Evolutionary conservation across 495 filamentous ascomycete genomes (phyloP), one percentile per base, ranked within the genome.

Genomic region (Geoglossum glabrum): DNA sequence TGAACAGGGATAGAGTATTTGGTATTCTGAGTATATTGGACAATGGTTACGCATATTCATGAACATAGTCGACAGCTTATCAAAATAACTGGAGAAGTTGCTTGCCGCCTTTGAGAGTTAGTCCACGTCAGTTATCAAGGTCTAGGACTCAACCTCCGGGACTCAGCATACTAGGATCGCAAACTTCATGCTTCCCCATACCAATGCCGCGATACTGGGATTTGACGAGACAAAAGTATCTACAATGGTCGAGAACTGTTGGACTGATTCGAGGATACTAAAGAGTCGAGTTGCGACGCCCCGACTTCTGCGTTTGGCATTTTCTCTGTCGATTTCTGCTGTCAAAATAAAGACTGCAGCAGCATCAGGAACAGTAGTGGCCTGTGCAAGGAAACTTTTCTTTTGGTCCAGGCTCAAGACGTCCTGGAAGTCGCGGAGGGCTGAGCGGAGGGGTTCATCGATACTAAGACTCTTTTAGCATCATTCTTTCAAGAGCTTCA

Each of bases 141-240:
- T 17, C 55, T 21, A 50, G 46, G 46, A 17, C 15, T 47, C 43
- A 47, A 25, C 43, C 43, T 47, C 15, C 43, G 10, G 19, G 36
- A 46, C n/a, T 31, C n/a, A 19, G 19, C 26, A 7, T 40, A 46
- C 62, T 1, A 59, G 46, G 52, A 71, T 54, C 25, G 69, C 62
- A 30, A 65, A 58, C 56, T 65, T 64, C 3, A 69, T 60, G 19
- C 65, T 66, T n/a, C 69, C 69, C 69, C 69, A 72, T 19, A 72
- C 62, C 15, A 70, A 62, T 34, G 68, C 69, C 0, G 69, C 69
- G 47, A 67, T 63, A 21, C 45, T 52, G 1, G 69, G 69, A 59
- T 67, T 57, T 2, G 66, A 67, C 55, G 63, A 66, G 27, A 69
- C 60, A 49, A 66, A 70, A n/a, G 64, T 66, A 26, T 66, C 63